Conservation (phyloP, 441 rosid species). For the Dalechampia spathulata region DNA sequence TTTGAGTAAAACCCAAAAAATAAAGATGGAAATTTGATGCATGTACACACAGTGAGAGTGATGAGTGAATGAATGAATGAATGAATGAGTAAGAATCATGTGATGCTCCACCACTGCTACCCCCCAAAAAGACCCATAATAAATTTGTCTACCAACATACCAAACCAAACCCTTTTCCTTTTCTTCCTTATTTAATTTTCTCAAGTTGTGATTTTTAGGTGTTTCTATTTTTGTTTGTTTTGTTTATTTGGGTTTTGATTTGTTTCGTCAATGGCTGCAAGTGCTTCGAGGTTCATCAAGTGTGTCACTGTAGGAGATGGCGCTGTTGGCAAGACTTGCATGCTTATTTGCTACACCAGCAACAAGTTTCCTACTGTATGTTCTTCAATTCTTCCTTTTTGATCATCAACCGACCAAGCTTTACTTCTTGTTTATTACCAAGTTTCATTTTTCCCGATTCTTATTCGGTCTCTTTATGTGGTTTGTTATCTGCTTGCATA, state of each 20-base stretch:
- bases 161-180: too few relatives aligned
- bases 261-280: constrained; percentile 55
- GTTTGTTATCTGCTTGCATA: constrained; percentile 24
- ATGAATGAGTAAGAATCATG: constrained; percentile 52
- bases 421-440: neutral
- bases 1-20: too few relatives aligned
- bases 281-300: constrained; percentile 92
- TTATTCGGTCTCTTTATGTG: neutral
- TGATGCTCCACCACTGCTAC: constrained; percentile 50
- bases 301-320: constrained; percentile 99
- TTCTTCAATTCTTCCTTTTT: constrained; percentile 9
- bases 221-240: constrained; percentile 2
- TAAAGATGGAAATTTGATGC: too few relatives aligned
- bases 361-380: constrained; percentile 96
- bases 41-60: constrained; percentile 6
- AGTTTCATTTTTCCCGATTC: constrained; percentile 13
- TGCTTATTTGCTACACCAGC: constrained; percentile 97
- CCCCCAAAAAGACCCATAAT: constrained; percentile 19
- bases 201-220: too few relatives aligned
- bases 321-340: constrained; percentile 98
- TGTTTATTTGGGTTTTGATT: constrained; percentile 13
- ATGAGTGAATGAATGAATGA: too few relatives aligned
- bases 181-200: too few relatives aligned
- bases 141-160: constrained; percentile 41
- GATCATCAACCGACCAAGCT: constrained; percentile 16